These are phyloP conservation scores for Hypoxylon sp. DNA, from an alignment of 2,329 filamentous ascomycete species.

Conservation along the genomic window DNA sequence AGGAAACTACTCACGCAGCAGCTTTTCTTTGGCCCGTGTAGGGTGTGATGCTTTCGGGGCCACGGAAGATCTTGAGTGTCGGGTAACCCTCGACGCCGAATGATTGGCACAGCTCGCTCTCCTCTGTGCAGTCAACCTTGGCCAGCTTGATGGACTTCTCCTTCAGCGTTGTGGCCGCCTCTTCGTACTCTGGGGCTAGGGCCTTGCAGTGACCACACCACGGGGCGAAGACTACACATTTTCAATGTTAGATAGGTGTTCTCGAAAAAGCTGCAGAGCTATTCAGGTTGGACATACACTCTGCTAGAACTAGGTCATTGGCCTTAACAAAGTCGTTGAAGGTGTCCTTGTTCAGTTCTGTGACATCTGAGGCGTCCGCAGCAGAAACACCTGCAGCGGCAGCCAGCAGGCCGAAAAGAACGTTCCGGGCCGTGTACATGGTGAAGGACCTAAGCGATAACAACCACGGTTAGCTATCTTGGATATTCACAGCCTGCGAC, in stretches of 20 bases:
- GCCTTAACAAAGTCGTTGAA: slow-evolving; percentile 88
- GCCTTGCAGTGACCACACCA: slow-evolving; percentile 99
- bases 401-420: slow-evolving; percentile 66
- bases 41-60: slow-evolving; percentile 80
- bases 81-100: slow-evolving; percentile 97
- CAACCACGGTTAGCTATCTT: slow-evolving; percentile 17
- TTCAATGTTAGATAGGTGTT: slow-evolving; percentile 51
- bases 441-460: slow-evolving; percentile 30
- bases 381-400: slow-evolving; percentile 68
- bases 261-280: neutral
- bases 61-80: slow-evolving; percentile 98
- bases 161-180: slow-evolving; percentile 84
- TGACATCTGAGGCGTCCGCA: slow-evolving; percentile 81
- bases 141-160: slow-evolving; percentile 87
- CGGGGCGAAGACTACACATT: slow-evolving; percentile 82
- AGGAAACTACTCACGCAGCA: slow-evolving; percentile 66
- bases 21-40: slow-evolving; percentile 94
- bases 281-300: slow-evolving; percentile 73
- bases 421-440: slow-evolving; percentile 49
- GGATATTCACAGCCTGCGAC: slow-evolving; percentile 1
- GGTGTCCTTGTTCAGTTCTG: slow-evolving; percentile 84
- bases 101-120: slow-evolving; percentile 89
- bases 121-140: slow-evolving; percentile 95
- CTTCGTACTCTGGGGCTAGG: slow-evolving; percentile 91
- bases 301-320: slow-evolving; percentile 90